Conservation (phyloP, 2,329 filamentous ascomycete genomes). For the Penicillium sp. region DNA sequence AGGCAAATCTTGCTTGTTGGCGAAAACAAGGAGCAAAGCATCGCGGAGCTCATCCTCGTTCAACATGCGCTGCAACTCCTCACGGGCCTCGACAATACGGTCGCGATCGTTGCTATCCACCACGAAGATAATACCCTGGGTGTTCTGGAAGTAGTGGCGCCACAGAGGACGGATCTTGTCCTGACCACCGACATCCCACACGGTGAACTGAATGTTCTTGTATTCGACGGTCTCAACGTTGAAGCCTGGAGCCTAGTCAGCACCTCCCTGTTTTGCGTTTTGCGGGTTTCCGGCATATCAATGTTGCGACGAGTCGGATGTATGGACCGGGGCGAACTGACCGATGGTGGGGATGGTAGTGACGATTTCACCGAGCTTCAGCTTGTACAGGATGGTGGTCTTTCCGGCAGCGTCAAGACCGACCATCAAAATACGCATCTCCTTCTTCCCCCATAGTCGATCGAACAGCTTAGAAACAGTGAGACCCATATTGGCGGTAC, state of each 20-base stretch:
- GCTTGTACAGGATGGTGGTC: slow-evolving; percentile 99
- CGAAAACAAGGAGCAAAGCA: slow-evolving; percentile 93
- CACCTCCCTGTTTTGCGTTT: not conserved
- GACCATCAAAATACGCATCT: slow-evolving; percentile 99
- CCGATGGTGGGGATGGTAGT: slow-evolving; percentile 98
- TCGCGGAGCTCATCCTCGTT: slow-evolving; percentile 99
- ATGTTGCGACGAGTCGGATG: slow-evolving; percentile 9
- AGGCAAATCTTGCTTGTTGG: slow-evolving; percentile 99
- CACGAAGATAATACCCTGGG: slow-evolving; percentile 99
- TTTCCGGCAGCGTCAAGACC: slow-evolving; percentile 99
- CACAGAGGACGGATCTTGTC: slow-evolving; percentile 99
- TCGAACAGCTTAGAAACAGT: slow-evolving; percentile 96
- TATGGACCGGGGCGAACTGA: slow-evolving; percentile 48
- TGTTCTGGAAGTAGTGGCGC: slow-evolving; percentile 99
- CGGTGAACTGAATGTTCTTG: slow-evolving; percentile 99
- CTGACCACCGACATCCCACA: slow-evolving; percentile 99
- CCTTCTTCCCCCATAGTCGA: slow-evolving; percentile 98
- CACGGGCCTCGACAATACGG: slow-evolving; percentile 93
- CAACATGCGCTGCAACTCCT: slow-evolving; percentile 96
- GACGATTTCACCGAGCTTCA: slow-evolving; percentile 98
- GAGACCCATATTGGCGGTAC: slow-evolving; percentile 81
- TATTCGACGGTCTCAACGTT: slow-evolving; percentile 99
- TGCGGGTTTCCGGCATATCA: not conserved
- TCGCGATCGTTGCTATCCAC: slow-evolving; percentile 99
- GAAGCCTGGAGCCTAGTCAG: slow-evolving; percentile 65